Evolutionary conservation across 768 basidiomycete species (phyloP), one percentile per base, ranked within the genome.

Genomic region (Leccinum aurantiacum): DNA sequence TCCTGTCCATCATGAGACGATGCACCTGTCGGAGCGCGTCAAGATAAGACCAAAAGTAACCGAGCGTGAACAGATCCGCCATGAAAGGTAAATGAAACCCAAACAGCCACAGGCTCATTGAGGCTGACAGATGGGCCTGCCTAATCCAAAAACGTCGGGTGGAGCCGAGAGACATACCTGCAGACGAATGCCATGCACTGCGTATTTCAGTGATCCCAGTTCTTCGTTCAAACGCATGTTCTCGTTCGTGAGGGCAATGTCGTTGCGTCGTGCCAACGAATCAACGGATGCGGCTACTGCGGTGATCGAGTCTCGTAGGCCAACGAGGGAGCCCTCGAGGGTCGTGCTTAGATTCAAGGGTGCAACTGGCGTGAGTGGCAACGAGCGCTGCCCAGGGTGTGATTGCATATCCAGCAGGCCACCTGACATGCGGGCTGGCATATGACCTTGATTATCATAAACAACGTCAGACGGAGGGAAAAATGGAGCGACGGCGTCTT

Each of bases 1-100:
- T 89, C 60, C 87, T 79, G 46, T 90, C 88, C 85, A 89, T 85
- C 87, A 91, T 87, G 61, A 91, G 82, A 51, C 82, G 79, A 66
- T 90, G 89, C 56, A 86, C 71, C 84, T 86, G 67, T 58, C 57
- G 47, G 38, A 56, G 48, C 33, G 41, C 38, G 54, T 56, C 62
- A 53, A 61, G 59, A 63, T 63, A 58, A 65, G 55, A 47, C 48
- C 31, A 24, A 27, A 59, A 63, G 63, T 65, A 54, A 65, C 59
- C 64, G 54, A 35, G 54, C 4, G 58, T 46, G 53, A 61, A 56
- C 53, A 37, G 59, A 56, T 59, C 57, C 46, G 41, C 15, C 55
- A 35, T 46, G 51, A 37, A 64, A 46, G 29, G 19, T 59, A 44
- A 61, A 60, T 33, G 51, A 61, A 67, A 58, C 27, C 48, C 38